Base-by-base conservation (phyloP, 306 rosid genomes). In the Cyclanthera cordifolia region DNA sequence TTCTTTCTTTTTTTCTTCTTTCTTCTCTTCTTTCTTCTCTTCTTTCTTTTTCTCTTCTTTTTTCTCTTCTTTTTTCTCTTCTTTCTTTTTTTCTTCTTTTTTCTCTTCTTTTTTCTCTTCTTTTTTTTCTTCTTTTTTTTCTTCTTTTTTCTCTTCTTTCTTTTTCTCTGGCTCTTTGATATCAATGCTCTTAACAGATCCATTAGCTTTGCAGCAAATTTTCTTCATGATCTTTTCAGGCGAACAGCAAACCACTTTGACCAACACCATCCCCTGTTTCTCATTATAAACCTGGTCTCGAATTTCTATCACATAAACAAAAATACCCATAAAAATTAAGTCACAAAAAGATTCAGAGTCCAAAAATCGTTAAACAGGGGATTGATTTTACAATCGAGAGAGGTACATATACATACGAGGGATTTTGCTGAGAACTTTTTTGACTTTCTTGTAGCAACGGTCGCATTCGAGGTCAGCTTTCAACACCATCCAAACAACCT, bases 371-470 rank as follows among this genome's bases (percentile, higher is more conserved):
- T n/a, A 49, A 49, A 49, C 19, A 76, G n/a, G 51, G 34, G 14
- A 24, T 28, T 12, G 9, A 30, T 5, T 67, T n/a, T n/a, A n/a
- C n/a, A n/a, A n/a, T n/a, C n/a, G n/a, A n/a, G n/a, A n/a, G n/a
- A n/a, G n/a, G n/a, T n/a, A 81, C 39, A 13, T 13, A 27, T 4
- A 34, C 97, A 79, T 70, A 92, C 97, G 88, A 75, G 97, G 96
- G 10, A 79, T 47, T 59, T 84, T 79, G 58, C 77, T 6, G 23
- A 92, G 96, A 57, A 87, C 67, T 72, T 79, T 92, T 84, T 89
- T 92, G 25, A 92, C 86, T 84, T 89, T 92, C 77, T 77, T 92
- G 74, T 50, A 80, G 82, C 97, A 92, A 63, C 80, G 81, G 0
- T 25, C 11, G 70, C 97, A 92, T 24, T 83, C 80, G 72, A 88